phyloP scores from a whole-genome alignment of 176 grass and related monocot genomes.

The Zoysia japonica region DNA sequence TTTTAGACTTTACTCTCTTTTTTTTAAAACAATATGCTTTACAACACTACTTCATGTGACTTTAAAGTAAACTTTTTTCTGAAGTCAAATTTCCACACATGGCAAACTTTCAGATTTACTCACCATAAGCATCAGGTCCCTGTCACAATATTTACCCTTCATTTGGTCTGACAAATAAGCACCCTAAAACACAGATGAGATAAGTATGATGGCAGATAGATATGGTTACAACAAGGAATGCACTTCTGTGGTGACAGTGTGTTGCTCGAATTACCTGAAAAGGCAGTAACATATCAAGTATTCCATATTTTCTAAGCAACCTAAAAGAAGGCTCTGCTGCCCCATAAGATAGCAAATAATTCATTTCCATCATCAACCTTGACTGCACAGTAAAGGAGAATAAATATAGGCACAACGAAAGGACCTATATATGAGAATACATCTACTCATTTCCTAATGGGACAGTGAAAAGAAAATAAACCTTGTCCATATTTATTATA shows the following conservation, averaged over 20 bases:
- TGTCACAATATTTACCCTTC: conserved; percentile 47
- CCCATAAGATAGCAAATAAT: conserved; percentile 85
- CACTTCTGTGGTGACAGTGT: background rate
- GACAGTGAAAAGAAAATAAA: conserved; percentile 24
- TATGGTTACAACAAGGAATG: conserved; percentile 5
- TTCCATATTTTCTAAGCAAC: conserved; percentile 73
- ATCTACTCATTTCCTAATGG: too few species aligned
- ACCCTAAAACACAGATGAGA: conserved; percentile 60
- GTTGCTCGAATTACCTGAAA: conserved; percentile 70
- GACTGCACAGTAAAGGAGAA: conserved; percentile 40
- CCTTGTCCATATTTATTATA: conserved; percentile 57
- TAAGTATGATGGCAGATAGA: conserved; percentile 27
- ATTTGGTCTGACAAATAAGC: conserved; percentile 78
- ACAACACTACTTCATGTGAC: too few species aligned
- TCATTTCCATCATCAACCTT: conserved; percentile 83
- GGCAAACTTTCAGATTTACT: conserved; percentile 35
- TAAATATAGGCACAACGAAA: background rate
- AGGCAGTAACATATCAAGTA: conserved; percentile 84
- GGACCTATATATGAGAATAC: too few species aligned
- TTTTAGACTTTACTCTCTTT: too few species aligned
- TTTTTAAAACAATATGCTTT: too few species aligned
- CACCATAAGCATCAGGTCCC: conserved; percentile 80
- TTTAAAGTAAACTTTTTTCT: too few species aligned
- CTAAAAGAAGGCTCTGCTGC: conserved; percentile 66
- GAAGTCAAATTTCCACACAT: conserved; percentile 20